Percentiles rank a stretch among this genome's conserved stretches.
Conservation (phyloP, 305 asterid genomes). For the Fraxinus nigra region DNA sequence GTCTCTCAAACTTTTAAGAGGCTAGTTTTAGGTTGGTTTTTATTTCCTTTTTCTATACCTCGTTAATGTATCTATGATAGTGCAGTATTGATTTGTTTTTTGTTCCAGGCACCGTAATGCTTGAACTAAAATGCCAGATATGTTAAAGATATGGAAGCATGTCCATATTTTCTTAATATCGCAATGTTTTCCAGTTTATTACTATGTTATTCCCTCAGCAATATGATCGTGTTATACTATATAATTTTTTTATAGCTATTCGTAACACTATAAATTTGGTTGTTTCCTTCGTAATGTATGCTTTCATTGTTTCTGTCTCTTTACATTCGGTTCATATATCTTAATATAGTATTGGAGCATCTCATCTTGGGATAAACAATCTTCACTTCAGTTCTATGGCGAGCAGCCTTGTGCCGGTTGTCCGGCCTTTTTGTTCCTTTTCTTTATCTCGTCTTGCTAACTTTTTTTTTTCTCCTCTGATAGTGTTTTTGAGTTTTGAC, state of each 20-base stretch:
- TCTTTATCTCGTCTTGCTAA: no score
- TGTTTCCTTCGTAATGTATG: neutral
- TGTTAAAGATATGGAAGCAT: neutral
- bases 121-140: neutral
- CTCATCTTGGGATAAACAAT: neutral
- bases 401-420: neutral
- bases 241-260: neutral
- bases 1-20: neutral
- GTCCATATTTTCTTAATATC: neutral
- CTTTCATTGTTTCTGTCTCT: neutral
- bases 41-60: neutral
- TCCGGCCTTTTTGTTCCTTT: neutral
- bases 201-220: neutral
- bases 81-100: no score
- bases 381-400: neutral
- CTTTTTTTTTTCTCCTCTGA: no score
- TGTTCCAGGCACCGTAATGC: neutral
- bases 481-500: no score
- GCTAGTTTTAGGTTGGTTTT: neutral
- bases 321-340: neutral
- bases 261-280: neutral
- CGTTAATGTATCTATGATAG: neutral
- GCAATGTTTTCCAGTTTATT: neutral
- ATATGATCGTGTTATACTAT: neutral
- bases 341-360: neutral